Conservation (phyloP, 2,329 filamentous ascomycete genomes). For the Ilyonectria robusta region DNA sequence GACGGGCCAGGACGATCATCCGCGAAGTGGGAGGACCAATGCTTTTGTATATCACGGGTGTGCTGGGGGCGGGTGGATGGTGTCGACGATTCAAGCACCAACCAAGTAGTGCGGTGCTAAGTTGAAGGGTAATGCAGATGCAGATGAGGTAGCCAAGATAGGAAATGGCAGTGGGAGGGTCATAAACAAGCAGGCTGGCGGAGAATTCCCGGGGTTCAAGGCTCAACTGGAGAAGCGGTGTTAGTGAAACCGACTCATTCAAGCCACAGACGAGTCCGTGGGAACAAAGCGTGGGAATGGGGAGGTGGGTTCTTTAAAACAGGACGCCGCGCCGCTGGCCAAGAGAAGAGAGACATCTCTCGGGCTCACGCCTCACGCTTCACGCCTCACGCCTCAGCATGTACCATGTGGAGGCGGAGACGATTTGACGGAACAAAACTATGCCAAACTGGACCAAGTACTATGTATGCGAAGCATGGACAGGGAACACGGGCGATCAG, state of each 20-base stretch:
- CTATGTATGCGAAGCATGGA: conserved; percentile 49
- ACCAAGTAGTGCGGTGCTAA: conserved; percentile 40
- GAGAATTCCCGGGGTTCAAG: conserved; percentile 47
- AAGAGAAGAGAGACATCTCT: conserved; percentile 34
- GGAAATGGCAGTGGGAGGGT: conserved; percentile 55
- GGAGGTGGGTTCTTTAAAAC: conserved; percentile 43
- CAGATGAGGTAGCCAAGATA: conserved; percentile 56
- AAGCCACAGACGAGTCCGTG: conserved; percentile 46
- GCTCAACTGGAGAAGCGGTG: conserved; percentile 45
- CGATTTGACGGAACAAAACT: conserved; percentile 47
- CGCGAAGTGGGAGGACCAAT: conserved; percentile 42
- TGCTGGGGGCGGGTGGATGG: conserved; percentile 45
- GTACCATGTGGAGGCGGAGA: conserved; percentile 48
- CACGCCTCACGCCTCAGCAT: conserved; percentile 26
- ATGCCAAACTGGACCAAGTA: conserved; percentile 47
- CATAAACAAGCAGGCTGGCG: conserved; percentile 44
- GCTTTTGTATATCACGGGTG: conserved; percentile 52
- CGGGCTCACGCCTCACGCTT: background rate
- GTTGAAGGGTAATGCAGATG: conserved; percentile 53
- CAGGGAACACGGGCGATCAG: conserved; percentile 51
- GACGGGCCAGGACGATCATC: conserved; percentile 33
- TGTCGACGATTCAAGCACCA: conserved; percentile 41
- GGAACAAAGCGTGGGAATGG: conserved; percentile 45
- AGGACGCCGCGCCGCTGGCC: conserved; percentile 25
- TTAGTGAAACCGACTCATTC: conserved; percentile 48